These are phyloP conservation scores for Dioszegia hungarica DNA, from an alignment of 768 basidiomycete species.

Conservation along the genomic window DNA sequence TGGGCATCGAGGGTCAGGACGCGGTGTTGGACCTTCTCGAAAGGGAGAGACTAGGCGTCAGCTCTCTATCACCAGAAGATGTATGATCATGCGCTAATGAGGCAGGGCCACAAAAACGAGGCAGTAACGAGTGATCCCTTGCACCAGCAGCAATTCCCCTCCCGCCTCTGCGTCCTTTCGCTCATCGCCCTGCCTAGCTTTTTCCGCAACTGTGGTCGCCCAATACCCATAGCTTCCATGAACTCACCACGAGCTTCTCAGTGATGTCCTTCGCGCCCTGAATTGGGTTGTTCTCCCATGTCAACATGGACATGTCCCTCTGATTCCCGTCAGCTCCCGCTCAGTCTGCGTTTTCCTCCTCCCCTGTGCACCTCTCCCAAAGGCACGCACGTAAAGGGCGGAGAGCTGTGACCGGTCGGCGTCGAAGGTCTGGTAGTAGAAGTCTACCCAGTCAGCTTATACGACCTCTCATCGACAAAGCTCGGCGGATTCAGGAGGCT, in stretches of 20 bases:
- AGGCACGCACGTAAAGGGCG: constrained; percentile 69
- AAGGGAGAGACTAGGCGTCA: constrained; percentile 63
- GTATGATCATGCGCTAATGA: too few relatives aligned
- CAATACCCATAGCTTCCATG: too few relatives aligned
- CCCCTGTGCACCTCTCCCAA: neutral
- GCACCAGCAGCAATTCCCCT: too few relatives aligned
- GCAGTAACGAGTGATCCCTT: too few relatives aligned
- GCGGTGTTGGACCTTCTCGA: constrained; percentile 72
- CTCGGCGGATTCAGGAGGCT: too few relatives aligned
- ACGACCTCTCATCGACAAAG: neutral
- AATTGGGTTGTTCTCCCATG: constrained; percentile 65
- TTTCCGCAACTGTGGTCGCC: too few relatives aligned
- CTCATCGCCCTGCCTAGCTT: too few relatives aligned
- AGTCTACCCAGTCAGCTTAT: constrained; percentile 55
- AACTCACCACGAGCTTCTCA: constrained; percentile 70
- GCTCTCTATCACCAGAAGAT: neutral
- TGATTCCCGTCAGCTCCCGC: constrained; percentile 48
- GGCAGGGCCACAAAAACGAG: too few relatives aligned
- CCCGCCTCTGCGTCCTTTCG: too few relatives aligned
- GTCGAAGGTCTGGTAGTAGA: constrained; percentile 80
- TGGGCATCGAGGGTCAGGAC: constrained; percentile 82
- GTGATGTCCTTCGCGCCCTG: constrained; percentile 57
- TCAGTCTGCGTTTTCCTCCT: too few relatives aligned
- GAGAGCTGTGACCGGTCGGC: constrained; percentile 56
- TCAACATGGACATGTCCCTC: constrained; percentile 78